A percentile compares a stretch with the other conserved stretches of the same genome.
Evolutionary conservation across 305 asterid genomes (phyloP).

Genomic region (Fraxinus ornus): DNA sequence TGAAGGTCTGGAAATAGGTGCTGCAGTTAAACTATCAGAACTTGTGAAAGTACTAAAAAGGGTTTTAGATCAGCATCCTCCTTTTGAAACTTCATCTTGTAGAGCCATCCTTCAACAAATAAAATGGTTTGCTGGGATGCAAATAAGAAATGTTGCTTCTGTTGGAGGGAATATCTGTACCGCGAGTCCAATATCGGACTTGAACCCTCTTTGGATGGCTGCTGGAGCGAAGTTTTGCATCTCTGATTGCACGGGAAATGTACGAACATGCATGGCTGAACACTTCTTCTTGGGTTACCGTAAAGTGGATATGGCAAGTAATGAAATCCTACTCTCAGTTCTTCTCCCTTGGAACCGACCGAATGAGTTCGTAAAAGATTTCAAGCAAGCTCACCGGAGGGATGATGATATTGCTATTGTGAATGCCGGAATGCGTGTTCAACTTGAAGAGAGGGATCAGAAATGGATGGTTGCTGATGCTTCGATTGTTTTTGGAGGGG

Average conservation of each 20-base stretch:
- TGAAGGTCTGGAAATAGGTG: slow-evolving; percentile 87
- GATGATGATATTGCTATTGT: slow-evolving; percentile 97
- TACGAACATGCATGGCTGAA: slow-evolving; percentile 61
- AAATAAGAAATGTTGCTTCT: slow-evolving; percentile 80
- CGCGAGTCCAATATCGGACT: slow-evolving; percentile 96
- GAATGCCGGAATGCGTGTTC: slow-evolving; percentile 87
- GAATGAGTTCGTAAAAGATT: slow-evolving; percentile 78
- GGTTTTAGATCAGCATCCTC: slow-evolving; percentile 42
- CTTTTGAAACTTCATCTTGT: slow-evolving; percentile 74
- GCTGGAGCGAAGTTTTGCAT: slow-evolving; percentile 65
- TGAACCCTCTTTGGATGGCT: slow-evolving; percentile 96
- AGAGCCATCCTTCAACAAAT: slow-evolving; percentile 71
- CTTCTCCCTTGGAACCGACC: slow-evolving; percentile 78
- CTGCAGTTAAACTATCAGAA: slow-evolving; percentile 79
- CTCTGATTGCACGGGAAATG: slow-evolving; percentile 61
- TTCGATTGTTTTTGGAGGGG: slow-evolving; percentile 80
- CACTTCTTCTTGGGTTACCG: slow-evolving; percentile 78
- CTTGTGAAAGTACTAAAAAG: slow-evolving; percentile 50
- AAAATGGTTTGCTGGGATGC: slow-evolving; percentile 96
- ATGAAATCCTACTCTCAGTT: slow-evolving; percentile 74
- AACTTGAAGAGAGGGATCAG: slow-evolving; percentile 53
- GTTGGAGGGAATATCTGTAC: slow-evolving; percentile 96
- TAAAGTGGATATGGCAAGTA: slow-evolving; percentile 67
- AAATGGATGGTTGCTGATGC: slow-evolving; percentile 79
- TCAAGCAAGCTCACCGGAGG: slow-evolving; percentile 92